Base-by-base conservation (phyloP, 2,329 filamentous ascomycete genomes). In the Orbilia oligospora region DNA sequence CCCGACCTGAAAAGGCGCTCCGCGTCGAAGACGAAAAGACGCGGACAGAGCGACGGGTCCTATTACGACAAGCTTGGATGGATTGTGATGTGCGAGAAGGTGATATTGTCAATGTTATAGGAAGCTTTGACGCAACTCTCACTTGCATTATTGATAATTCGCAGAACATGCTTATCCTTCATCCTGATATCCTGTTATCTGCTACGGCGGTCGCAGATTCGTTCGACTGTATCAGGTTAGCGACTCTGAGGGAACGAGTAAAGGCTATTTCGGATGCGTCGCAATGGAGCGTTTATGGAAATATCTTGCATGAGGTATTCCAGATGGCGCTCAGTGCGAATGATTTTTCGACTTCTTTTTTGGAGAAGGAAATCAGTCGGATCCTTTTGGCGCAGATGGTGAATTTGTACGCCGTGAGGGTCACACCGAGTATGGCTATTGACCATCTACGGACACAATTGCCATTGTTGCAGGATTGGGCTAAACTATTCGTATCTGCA, bases 161-260 rank as follows among this genome's bases (percentile, higher is more conserved):
- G 1, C 88, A 91, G 63, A 93, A 94, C 82, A 92, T 98, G 84
- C 86, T 99, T 64, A 94, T 99, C 72, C 86, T 99, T 14, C 94
- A 99, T 83, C 96, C 96, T 0, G 96, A 99, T 83, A 94, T 98
- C 85, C 88, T 99, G 38, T 92, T 99, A 67, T 98, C 96, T 1
- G 92, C 96, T 1, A 98, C 96, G 0, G 93, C 97, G 4, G 92
- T 99, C 51, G 94, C 94, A n/a, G 96, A 99, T 84, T 97, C 96
- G 0, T 97, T 98, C 83, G 91, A 91, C 24, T 99, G 96, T 83
- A 91, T 92, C 83, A 91, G 96, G 18, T 91, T 95, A 80, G 94
- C 96, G 33, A 95, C 98, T 0, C 88, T 99, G 27, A 94, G 98
- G 84, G 95, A 99, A 84, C 91, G 96, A 36, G 91, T 99, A 82